Percentiles rank a stretch among this genome's conserved stretches.
phyloP scores from a whole-genome alignment of 306 rosid genomes.

The Astragalus glycyphyllos region DNA sequence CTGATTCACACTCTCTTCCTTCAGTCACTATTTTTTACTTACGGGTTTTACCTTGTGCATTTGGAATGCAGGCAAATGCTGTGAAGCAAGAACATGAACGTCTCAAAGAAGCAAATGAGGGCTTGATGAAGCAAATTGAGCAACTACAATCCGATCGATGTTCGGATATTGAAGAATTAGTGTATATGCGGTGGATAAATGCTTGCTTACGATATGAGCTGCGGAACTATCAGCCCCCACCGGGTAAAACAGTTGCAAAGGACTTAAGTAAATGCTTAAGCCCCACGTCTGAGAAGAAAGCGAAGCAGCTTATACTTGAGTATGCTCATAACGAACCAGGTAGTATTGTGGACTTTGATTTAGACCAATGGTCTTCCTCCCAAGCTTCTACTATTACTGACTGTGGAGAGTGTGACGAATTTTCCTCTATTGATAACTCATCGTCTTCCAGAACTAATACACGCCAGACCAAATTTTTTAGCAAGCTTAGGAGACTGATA shows the following conservation, averaged over 20 bases:
- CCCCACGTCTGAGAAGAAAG: conserved; percentile 78
- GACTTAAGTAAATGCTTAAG: conserved; percentile 78
- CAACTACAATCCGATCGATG: conserved; percentile 66
- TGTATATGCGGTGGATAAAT: conserved; percentile 83
- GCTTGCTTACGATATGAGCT: conserved; percentile 86
- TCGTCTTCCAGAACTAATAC: conserved; percentile 52
- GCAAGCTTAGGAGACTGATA: conserved; percentile 66
- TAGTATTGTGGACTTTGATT: conserved; percentile 58
- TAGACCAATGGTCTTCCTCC: conserved; percentile 72
- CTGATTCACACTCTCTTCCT: neutral
- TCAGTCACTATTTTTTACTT: neutral
- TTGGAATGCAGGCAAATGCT: conserved; percentile 54
- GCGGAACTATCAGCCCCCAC: conserved; percentile 65
- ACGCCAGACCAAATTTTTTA: conserved; percentile 52
- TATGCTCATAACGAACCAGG: conserved; percentile 68
- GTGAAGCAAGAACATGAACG: conserved; percentile 52
- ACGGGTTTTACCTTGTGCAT: conserved; percentile 19
- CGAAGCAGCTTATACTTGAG: conserved; percentile 80
- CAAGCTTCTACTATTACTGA: conserved; percentile 60
- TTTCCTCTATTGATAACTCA: conserved; percentile 51
- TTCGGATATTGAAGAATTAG: conserved; percentile 83
- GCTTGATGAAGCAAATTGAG: conserved; percentile 63
- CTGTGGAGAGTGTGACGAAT: conserved; percentile 62
- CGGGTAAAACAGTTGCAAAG: conserved; percentile 76
- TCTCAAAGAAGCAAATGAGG: conserved; percentile 58